Evolutionary conservation across 148 eudicot species (phyloP).

Genomic region (Vaccinium corymbosum): DNA sequence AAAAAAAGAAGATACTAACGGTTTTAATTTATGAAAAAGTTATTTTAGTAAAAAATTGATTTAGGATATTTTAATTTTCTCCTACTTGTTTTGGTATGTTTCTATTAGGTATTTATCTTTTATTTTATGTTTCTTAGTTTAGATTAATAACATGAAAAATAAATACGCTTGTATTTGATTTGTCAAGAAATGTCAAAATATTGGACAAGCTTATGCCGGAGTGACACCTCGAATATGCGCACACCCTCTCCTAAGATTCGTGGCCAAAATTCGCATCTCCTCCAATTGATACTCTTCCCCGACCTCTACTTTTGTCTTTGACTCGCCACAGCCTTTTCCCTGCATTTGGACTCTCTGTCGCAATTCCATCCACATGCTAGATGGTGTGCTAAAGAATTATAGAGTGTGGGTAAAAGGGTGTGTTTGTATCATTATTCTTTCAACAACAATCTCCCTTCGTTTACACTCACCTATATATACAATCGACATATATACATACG

Average conservation of each 20-base stretch:
- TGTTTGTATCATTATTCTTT: neutral
- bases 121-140: too few species aligned
- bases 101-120: too few species aligned
- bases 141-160: too few species aligned
- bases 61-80: too few species aligned
- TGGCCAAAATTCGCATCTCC: conserved; percentile 10
- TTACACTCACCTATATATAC: neutral
- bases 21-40: too few species aligned
- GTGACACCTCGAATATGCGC: conserved; percentile 16
- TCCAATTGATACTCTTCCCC: neutral
- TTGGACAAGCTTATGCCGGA: neutral
- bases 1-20: too few species aligned
- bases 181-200: neutral
- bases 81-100: too few species aligned
- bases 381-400: too few species aligned
- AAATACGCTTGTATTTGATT: neutral
- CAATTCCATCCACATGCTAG: neutral
- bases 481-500: neutral
- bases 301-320: neutral
- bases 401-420: too few species aligned
- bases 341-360: neutral
- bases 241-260: neutral
- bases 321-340: neutral
- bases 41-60: too few species aligned
- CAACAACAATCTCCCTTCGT: neutral